A percentile compares a stretch with the other conserved stretches of the same genome.
phyloP scores from a whole-genome alignment of 179 eudicot genomes.

The Actinidia polygama region DNA sequence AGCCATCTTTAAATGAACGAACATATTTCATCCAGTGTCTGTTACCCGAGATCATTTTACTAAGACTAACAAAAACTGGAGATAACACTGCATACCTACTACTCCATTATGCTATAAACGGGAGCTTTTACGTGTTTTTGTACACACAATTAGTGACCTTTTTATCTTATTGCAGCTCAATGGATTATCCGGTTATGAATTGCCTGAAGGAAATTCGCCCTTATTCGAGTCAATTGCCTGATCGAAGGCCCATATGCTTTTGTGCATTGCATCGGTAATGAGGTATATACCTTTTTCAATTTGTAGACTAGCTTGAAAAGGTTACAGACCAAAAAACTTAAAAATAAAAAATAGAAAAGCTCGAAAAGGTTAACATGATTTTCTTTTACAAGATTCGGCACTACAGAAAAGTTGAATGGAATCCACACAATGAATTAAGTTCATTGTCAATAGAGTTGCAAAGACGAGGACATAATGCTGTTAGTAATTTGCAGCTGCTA shows the following conservation, averaged over 20 bases:
- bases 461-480: background rate
- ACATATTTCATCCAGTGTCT: too few species aligned
- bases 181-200: background rate
- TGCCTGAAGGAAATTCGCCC: background rate
- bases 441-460: background rate
- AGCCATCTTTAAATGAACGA: too few species aligned
- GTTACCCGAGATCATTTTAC: too few species aligned
- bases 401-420: background rate
- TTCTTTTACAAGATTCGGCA: background rate
- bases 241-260: background rate
- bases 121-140: too few species aligned
- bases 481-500: too few species aligned
- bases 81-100: too few species aligned
- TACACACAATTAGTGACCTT: background rate
- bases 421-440: background rate
- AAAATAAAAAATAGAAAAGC: background rate
- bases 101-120: too few species aligned
- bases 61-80: background rate
- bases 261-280: background rate
- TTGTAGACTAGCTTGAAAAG: background rate
- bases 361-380: background rate
- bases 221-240: background rate
- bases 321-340: background rate
- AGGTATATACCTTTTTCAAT: background rate
- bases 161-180: background rate